A percentile compares a stretch with the other conserved stretches of the same genome.
Conservation (phyloP, 805 yeast genomes). For the Saccharomycopsis fermentans region DNA sequence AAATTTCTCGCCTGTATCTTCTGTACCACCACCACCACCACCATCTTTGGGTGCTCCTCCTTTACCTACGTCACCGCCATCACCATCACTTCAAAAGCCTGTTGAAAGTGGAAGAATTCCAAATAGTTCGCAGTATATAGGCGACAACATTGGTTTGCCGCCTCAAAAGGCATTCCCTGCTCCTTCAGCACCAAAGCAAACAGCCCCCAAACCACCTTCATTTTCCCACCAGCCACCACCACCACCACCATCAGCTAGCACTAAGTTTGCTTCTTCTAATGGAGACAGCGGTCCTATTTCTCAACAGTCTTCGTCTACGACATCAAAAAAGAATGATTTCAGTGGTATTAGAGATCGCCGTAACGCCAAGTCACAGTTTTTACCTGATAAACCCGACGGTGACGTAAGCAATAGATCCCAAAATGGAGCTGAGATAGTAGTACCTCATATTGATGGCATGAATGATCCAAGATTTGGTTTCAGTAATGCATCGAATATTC, state of each 20-base stretch:
- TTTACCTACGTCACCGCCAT: slow-evolving; percentile 17
- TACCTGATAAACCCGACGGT: not conserved
- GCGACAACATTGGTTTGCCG: no score
- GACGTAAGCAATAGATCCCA: not conserved
- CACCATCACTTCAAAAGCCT: not conserved
- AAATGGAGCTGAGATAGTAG: not conserved
- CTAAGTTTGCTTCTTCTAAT: slow-evolving; percentile 6
- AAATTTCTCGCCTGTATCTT: slow-evolving; percentile 9
- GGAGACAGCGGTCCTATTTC: slow-evolving; percentile 16
- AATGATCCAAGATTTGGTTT: slow-evolving; percentile 68
- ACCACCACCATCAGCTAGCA: slow-evolving; percentile 14
- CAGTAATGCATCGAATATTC: slow-evolving; percentile 56
- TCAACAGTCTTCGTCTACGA: slow-evolving; percentile 18
- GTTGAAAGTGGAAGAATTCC: slow-evolving; percentile 19
- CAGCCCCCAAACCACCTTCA: slow-evolving; percentile 23
- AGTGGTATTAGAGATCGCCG: slow-evolving; percentile 20
- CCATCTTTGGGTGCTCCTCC: slow-evolving; percentile 18
- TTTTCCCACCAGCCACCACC: slow-evolving; percentile 16
- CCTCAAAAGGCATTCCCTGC: slow-evolving; percentile 19
- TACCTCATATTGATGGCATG: slow-evolving; percentile 28
- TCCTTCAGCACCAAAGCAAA: slow-evolving; percentile 17
- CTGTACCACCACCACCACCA: slow-evolving; percentile 19
- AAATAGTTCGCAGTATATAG: no score
- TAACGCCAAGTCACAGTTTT: not conserved
- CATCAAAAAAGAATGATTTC: slow-evolving; percentile 21